Evolutionary conservation across 2,329 filamentous ascomycete genomes (phyloP), one percentile per base, ranked within the genome.

Genomic region (Ophiostoma himal-ulmi): DNA sequence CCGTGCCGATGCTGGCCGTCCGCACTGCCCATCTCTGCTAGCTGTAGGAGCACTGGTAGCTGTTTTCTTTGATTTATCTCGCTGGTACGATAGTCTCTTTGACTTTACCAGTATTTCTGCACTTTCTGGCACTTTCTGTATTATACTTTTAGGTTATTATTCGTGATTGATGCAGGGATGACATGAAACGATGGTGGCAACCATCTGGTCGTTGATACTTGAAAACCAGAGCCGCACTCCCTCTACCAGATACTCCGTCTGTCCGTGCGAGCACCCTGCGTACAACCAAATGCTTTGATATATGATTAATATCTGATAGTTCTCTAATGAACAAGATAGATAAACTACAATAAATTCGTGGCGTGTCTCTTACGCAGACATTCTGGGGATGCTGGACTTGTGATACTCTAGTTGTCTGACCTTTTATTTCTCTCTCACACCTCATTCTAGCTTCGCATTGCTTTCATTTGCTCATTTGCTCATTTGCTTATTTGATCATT

Each of bases 1-100:
- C 52, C n/a, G n/a, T 54, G 52, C 52, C 72, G 1, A 36, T 70
- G 26, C 69, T 72, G 8, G 8, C 39, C 1, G 6, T 70, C 6
- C 71, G 68, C 11, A 5, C 65, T 6, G 17, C 36, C 1, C 65
- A 52, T 14, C 26, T 72, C 14, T n/a, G 22, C 41, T 68, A 30
- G 17, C 30, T 30, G 3, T 30, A 30, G 30, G 30, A 30, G 30
- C 2, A 30, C 30, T 30, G 3, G 30, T 3, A 30, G 3, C 30
- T 30, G 30, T 64, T 7, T 39, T 62, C 52, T 41, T 13, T 68
- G 30, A 41, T 7, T 69, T 30, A 41, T 39, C 17, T 41, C 20
- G 13, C 26, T 30, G 26, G 26, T 30, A 30, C 30, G 30, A 30
- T 30, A 30, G 30, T 30, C 30, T 30, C 30, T 30, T 30, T 30